Conservation (phyloP, 2,329 filamentous ascomycete species). For the Xylogone sp. region DNA sequence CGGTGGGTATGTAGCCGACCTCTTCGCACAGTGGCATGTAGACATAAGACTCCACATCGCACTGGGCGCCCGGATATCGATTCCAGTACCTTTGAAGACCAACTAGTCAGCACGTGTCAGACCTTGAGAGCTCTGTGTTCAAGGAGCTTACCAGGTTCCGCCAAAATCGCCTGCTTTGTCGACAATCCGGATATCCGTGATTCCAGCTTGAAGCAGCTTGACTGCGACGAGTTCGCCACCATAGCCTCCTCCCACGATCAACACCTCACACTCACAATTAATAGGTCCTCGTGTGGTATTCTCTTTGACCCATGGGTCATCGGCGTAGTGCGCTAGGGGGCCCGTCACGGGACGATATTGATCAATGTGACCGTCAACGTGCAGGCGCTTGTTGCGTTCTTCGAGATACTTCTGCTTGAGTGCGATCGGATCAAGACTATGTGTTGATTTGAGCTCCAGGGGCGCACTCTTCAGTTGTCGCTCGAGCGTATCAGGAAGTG, state of each 20-base stretch:
- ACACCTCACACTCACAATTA: background rate
- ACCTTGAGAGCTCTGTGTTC: no score
- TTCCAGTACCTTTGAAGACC: no score
- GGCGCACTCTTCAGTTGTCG: no score
- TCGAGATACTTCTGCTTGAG: no score
- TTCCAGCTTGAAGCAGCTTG: slow-evolving; percentile 4
- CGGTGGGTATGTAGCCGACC: slow-evolving; percentile 51
- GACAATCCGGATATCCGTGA: slow-evolving; percentile 34
- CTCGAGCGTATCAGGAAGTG: no score
- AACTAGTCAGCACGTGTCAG: no score
- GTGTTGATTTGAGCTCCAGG: no score
- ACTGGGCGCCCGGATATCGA: slow-evolving; percentile 43
- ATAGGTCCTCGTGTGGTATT: background rate
- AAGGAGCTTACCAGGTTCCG: slow-evolving; percentile 44
- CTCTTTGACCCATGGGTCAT: slow-evolving; percentile 10
- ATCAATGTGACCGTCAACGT: no score
- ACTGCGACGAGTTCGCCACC: slow-evolving; percentile 3
- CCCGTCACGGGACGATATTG: no score
- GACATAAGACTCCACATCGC: slow-evolving; percentile 56
- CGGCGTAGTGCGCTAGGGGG: slow-evolving; percentile 6
- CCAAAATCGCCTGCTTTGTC: slow-evolving; percentile 45
- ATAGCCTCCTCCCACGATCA: slow-evolving; percentile 4
- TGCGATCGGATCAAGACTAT: no score
- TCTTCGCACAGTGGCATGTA: slow-evolving; percentile 60
- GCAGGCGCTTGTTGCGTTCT: no score